Evolutionary conservation across 176 grass and related monocot species (phyloP).

Genomic region (Musa itinerans): DNA sequence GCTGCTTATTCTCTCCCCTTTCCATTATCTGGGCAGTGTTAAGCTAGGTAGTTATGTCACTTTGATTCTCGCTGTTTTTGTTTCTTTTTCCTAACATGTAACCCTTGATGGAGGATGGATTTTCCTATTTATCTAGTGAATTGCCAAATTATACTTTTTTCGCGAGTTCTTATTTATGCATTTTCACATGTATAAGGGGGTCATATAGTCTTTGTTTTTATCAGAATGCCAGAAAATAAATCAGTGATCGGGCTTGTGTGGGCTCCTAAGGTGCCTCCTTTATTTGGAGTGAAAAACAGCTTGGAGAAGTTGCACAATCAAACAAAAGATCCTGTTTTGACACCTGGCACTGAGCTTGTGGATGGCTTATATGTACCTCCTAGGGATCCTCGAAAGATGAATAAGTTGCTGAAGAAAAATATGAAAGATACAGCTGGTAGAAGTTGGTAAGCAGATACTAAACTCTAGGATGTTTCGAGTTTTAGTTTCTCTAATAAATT

Average conservation of each 20-base stretch:
- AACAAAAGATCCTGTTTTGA: slow-evolving; percentile 39
- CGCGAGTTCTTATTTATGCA: background rate
- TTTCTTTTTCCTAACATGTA: too few relatives aligned
- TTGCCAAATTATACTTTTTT: background rate
- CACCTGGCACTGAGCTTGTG: slow-evolving; percentile 40
- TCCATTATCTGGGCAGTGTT: too few relatives aligned
- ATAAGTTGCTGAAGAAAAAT: slow-evolving; percentile 64
- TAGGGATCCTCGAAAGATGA: slow-evolving; percentile 49
- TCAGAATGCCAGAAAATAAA: slow-evolving; percentile 27
- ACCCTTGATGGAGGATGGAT: too few relatives aligned
- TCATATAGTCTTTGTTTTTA: background rate
- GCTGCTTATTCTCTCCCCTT: too few relatives aligned
- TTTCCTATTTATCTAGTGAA: too few relatives aligned
- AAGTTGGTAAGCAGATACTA: slow-evolving; percentile 47
- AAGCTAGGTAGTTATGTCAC: too few relatives aligned
- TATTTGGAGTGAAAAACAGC: slow-evolving; percentile 31
- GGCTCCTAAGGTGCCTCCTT: slow-evolving; percentile 59
- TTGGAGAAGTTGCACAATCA: background rate
- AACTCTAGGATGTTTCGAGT: background rate
- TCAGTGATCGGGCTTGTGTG: slow-evolving; percentile 55
- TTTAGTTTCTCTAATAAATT: slow-evolving; percentile 13
- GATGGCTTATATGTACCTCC: slow-evolving; percentile 80
- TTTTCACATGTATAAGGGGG: too few relatives aligned
- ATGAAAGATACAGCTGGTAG: slow-evolving; percentile 71
- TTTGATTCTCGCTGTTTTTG: too few relatives aligned